These are phyloP conservation scores for Ophiostoma australiae DNA, from an alignment of 2,329 filamentous ascomycete species.

Conservation along the genomic window DNA sequence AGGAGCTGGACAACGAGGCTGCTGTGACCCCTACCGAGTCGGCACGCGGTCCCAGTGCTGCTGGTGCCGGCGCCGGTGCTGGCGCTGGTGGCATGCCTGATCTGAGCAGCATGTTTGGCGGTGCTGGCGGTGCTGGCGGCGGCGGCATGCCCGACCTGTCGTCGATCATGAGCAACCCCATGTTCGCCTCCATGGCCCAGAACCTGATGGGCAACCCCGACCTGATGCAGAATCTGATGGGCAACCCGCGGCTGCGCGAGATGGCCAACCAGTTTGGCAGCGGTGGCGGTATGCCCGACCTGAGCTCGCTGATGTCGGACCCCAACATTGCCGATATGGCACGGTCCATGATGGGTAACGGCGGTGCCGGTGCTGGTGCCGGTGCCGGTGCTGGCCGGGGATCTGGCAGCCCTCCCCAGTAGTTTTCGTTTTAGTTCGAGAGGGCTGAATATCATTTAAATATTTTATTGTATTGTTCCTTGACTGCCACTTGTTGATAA, in stretches of 20 bases:
- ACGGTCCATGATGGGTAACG: slow-evolving; percentile 33
- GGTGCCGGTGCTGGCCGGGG: slow-evolving; percentile 17
- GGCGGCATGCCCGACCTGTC: slow-evolving; percentile 84
- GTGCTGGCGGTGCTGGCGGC: slow-evolving; percentile 54
- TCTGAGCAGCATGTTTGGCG: slow-evolving; percentile 64
- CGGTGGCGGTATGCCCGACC: slow-evolving; percentile 69
- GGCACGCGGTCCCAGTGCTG: slow-evolving; percentile 19
- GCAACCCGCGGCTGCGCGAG: slow-evolving; percentile 79
- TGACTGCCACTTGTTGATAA: background rate
- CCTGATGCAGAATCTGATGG: slow-evolving; percentile 87
- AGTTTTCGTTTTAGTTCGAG: background rate
- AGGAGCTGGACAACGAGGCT: slow-evolving; percentile 62
- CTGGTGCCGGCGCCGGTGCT: slow-evolving; percentile 34
- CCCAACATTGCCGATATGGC: slow-evolving; percentile 80
- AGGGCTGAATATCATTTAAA: background rate
- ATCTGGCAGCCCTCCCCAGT: background rate
- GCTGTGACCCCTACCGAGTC: slow-evolving; percentile 31
- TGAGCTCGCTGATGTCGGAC: slow-evolving; percentile 82
- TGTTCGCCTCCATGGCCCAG: slow-evolving; percentile 97
- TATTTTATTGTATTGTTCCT: background rate
- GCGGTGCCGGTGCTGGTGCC: slow-evolving; percentile 21
- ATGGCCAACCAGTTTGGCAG: slow-evolving; percentile 77
- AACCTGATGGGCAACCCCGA: slow-evolving; percentile 96
- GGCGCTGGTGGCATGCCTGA: slow-evolving; percentile 63
- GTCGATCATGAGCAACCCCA: slow-evolving; percentile 92